These are phyloP conservation scores for Ramaria sp. DNA, from an alignment of 768 basidiomycete genomes.

Conservation along the genomic window DNA sequence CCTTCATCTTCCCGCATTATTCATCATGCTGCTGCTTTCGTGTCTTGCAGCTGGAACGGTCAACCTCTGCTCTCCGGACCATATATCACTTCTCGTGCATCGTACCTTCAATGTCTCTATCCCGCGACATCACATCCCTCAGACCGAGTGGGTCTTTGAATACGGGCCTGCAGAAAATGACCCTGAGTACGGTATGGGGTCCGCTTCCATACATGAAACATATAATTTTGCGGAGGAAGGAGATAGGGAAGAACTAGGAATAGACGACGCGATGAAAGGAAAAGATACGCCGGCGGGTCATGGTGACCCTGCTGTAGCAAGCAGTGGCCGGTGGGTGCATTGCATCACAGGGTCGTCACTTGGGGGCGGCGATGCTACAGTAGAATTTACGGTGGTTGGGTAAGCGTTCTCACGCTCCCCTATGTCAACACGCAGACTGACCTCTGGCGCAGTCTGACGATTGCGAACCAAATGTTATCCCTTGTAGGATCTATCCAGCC, in stretches of 20 bases:
- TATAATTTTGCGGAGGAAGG: slow-evolving; percentile 16
- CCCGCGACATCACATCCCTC: slow-evolving; percentile 82
- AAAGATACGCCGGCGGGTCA: slow-evolving; percentile 25
- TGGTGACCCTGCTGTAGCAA: slow-evolving; percentile 31
- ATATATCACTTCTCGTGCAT: slow-evolving; percentile 81
- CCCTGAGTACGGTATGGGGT: slow-evolving; percentile 46
- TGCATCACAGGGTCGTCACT: slow-evolving; percentile 55
- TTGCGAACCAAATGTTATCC: slow-evolving; percentile 91
- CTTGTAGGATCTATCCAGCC: slow-evolving; percentile 72
- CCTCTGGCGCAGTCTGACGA: slow-evolving; percentile 47
- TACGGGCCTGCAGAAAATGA: slow-evolving; percentile 76
- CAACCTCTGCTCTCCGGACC: slow-evolving; percentile 84
- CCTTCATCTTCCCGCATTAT: not conserved
- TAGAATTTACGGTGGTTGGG: slow-evolving; percentile 88
- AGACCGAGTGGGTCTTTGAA: slow-evolving; percentile 74
- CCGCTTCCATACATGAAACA: not conserved
- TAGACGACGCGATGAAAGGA: slow-evolving; percentile 15
- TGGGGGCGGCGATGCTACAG: slow-evolving; percentile 52
- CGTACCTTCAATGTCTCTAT: slow-evolving; percentile 94
- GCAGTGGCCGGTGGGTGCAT: slow-evolving; percentile 51
- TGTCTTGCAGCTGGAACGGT: slow-evolving; percentile 60
- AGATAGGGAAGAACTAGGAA: slow-evolving; percentile 16
- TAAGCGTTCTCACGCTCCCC: slow-evolving; percentile 18
- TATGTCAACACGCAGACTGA: slow-evolving; percentile 6
- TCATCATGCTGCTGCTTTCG: too few species aligned